These are phyloP conservation scores for Euphorbia pulcherrima DNA, from an alignment of 345 rosid species.

Conservation along the genomic window DNA sequence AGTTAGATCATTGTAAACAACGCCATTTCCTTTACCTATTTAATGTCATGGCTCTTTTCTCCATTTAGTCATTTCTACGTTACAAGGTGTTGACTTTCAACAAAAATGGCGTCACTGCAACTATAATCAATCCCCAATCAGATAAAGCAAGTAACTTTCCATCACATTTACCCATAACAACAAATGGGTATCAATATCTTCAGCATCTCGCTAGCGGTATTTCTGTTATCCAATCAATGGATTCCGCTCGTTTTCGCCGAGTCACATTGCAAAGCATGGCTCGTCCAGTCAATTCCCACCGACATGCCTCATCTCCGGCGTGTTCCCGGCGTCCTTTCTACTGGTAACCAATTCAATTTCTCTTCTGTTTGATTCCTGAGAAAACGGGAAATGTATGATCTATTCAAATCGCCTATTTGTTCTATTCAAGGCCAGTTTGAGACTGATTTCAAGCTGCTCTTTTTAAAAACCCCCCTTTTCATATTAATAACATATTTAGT, in stretches of 20 bases:
- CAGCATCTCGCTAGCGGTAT: constrained; percentile 10
- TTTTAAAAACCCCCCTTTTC: no score
- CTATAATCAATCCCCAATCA: not conserved
- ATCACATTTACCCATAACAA: not conserved
- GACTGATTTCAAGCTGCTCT: no score
- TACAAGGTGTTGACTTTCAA: not conserved
- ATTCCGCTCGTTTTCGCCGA: constrained; percentile 10
- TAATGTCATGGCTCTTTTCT: not conserved
- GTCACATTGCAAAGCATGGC: constrained; percentile 77
- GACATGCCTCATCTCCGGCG: constrained; percentile 72
- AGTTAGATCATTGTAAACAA: not conserved
- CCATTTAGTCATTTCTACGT: not conserved
- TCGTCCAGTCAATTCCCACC: constrained; percentile 89
- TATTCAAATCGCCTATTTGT: no score
- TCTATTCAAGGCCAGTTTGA: no score
- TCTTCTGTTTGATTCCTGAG: not conserved
- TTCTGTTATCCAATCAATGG: constrained; percentile 24
- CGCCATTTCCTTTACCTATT: no score
- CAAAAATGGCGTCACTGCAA: no score
- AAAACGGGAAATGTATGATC: no score
- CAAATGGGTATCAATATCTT: not conserved
- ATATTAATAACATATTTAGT: no score
- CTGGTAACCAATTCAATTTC: constrained; percentile 36
- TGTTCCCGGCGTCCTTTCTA: constrained; percentile 69
- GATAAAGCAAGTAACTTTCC: not conserved